Evolutionary conservation across 2,329 filamentous ascomycete species (phyloP).

Genomic region (Hypoxylon sp.): DNA sequence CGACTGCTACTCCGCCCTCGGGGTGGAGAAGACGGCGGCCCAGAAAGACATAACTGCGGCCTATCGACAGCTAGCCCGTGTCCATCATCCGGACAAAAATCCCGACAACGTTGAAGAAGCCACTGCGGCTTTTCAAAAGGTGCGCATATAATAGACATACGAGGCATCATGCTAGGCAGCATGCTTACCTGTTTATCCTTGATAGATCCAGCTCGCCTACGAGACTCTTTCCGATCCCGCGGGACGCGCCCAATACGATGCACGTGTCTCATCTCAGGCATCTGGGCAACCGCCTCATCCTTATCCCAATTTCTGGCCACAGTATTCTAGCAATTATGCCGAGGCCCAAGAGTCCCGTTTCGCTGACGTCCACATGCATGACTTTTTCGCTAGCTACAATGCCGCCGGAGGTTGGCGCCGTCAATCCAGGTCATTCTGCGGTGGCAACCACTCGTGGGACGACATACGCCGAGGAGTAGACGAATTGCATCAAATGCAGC

Average conservation of each 20-base stretch:
- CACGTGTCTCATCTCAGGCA: neutral
- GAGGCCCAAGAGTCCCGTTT: too few species aligned
- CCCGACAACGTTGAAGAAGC: slow-evolving; percentile 31
- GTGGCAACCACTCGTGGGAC: too few species aligned
- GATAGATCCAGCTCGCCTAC: slow-evolving; percentile 40
- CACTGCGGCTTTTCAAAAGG: slow-evolving; percentile 39
- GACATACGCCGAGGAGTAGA: too few species aligned
- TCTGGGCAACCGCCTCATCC: neutral
- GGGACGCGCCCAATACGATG: slow-evolving; percentile 36
- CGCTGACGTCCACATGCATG: too few species aligned
- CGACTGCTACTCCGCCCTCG: slow-evolving; percentile 41
- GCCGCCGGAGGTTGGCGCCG: too few species aligned
- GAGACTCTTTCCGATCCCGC: slow-evolving; percentile 36
- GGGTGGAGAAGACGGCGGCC: slow-evolving; percentile 34
- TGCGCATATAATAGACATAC: slow-evolving; percentile 3
- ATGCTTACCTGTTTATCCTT: neutral
- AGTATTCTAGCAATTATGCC: neutral
- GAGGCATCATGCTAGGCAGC: neutral
- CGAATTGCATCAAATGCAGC: too few species aligned
- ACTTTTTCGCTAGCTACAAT: too few species aligned
- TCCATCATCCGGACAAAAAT: slow-evolving; percentile 44
- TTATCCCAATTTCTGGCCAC: neutral
- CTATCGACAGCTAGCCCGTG: slow-evolving; percentile 36
- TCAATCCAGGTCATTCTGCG: too few species aligned
- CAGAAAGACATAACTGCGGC: slow-evolving; percentile 34